These are phyloP conservation scores for Calendula officinalis DNA, from an alignment of 129 eudicot genomes.

Conservation along the genomic window DNA sequence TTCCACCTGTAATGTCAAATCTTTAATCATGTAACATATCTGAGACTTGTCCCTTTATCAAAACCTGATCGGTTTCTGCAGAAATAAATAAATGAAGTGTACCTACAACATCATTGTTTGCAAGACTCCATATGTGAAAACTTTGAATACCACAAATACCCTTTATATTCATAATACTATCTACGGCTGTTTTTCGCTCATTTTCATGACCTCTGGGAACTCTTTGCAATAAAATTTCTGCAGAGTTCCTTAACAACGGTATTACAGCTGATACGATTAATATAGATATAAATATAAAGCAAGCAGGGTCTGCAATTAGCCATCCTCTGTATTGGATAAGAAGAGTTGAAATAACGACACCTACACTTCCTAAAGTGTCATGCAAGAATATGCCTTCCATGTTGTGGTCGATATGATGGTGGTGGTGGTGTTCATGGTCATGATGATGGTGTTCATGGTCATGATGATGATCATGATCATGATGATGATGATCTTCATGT, in stretches of 20 bases:
- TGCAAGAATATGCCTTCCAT: conserved; percentile 99
- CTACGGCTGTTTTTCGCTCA: conserved; percentile 63
- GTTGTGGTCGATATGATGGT: conserved; percentile 82
- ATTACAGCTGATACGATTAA: conserved; percentile 82
- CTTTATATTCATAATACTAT: conserved; percentile 53
- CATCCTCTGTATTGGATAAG: conserved; percentile 91
- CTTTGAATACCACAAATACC: conserved; percentile 73
- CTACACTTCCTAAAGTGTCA: conserved; percentile 97
- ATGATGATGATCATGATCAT: conserved; percentile 22
- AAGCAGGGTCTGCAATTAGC: conserved; percentile 93
- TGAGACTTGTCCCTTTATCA: conserved; percentile 46
- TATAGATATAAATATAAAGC: conserved; percentile 82
- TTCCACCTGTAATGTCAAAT: conserved; percentile 73
- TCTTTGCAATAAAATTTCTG: conserved; percentile 84
- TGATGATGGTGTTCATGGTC: conserved; percentile 21
- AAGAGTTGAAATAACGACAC: conserved; percentile 81
- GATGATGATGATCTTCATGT: conserved; percentile 14
- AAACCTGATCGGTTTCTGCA: conserved; percentile 49
- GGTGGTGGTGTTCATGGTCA: conserved; percentile 34
- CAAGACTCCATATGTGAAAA: conserved; percentile 88
- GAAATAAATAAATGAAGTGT: conserved; percentile 75
- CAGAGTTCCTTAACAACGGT: conserved; percentile 83
- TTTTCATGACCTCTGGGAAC: conserved; percentile 77
- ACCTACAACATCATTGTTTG: conserved; percentile 81
- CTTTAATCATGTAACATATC: conserved; percentile 58